phyloP scores from a whole-genome alignment of 192 early-diverging fungal species.

The Gorgonomyces haynaldii region DNA sequence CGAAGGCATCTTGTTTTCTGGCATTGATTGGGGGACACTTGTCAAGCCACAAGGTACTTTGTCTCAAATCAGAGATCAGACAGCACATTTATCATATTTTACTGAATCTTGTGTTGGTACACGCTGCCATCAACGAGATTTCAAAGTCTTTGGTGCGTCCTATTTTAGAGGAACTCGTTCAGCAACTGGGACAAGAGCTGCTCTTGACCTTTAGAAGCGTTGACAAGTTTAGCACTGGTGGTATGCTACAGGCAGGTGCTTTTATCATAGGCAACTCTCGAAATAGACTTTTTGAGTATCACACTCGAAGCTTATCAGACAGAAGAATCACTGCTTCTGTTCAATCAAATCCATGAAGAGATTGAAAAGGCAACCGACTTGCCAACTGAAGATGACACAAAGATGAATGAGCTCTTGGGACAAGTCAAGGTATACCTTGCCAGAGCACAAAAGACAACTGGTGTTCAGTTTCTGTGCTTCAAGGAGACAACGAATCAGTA shows the following conservation, averaged over 20 bases:
- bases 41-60: slow-evolving; percentile 56
- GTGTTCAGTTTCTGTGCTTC: slow-evolving; percentile 60
- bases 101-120: slow-evolving; percentile 74
- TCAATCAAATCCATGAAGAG: slow-evolving; percentile 64
- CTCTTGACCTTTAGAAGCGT: slow-evolving; percentile 65
- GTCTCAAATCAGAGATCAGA: slow-evolving; percentile 54
- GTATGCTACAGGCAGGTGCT: slow-evolving; percentile 67
- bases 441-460: slow-evolving; percentile 46
- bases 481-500: slow-evolving; percentile 4
- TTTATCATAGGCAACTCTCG: slow-evolving; percentile 59
- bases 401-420: slow-evolving; percentile 32
- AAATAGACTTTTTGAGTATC: slow-evolving; percentile 81
- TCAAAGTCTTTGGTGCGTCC: slow-evolving; percentile 66
- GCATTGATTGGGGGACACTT: slow-evolving; percentile 76
- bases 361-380: slow-evolving; percentile 11
- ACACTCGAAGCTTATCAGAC: slow-evolving; percentile 69
- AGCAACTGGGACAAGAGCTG: slow-evolving; percentile 66
- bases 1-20: slow-evolving; percentile 71
- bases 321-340: slow-evolving; percentile 46
- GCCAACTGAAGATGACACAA: slow-evolving; percentile 1
- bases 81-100: slow-evolving; percentile 80
- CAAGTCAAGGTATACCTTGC: slow-evolving; percentile 34
- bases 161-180: slow-evolving; percentile 61
- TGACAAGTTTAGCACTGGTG: slow-evolving; percentile 77
- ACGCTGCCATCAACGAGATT: slow-evolving; percentile 78